Base-by-base conservation (phyloP, 2,329 filamentous ascomycete species). In the Cercospora citrullina region DNA sequence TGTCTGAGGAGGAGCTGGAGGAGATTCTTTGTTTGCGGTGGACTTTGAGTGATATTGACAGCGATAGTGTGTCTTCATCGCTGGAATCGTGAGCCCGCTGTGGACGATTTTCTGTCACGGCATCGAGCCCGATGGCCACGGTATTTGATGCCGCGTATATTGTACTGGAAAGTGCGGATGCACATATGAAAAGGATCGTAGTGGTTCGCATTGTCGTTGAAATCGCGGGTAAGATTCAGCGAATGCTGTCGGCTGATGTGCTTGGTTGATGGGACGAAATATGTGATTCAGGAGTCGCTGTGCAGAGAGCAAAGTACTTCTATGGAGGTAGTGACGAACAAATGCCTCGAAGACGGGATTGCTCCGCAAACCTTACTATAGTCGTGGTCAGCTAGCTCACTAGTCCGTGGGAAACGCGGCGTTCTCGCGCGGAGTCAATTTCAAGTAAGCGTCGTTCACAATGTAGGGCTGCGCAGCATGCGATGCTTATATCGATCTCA, bases 41-140 rank as follows among this genome's bases (percentile, higher is more conserved):
- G 18, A 42, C 58, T 26, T 28, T 59, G n/a, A 14, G 26, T 55
- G 58, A 58, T 18, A 58, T n/a, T 31, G 64, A 16, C 0, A 28
- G 23, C 14, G 48, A 42, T 42, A n/a, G 36, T n/a, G 36, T 42
- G 16, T 42, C 26, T 23, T 55, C 26, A n/a, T 28, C 48, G 6
- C 1, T 26, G 48, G 12, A 16, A 31, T 60, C 64, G 6, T 39
- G 60, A 10, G 26, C 3, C 5, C 16, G n/a, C 16, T 61, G 21
- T 53, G 26, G 42, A 39, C 55, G 8, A 9, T 60, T 21, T 61
- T 61, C 58, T 55, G 58, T 65, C 10, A 65, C 42, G n/a, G 57
- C 16, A 42, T 57, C 57, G 42, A 65, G 39, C 5, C 60, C 57
- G 16, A 61, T 51, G 18, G 57, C 57, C 16, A 65, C 30, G 16